A percentile compares a stretch with the other conserved stretches of the same genome.
These are phyloP conservation scores for Yarrowia sp. DNA, from an alignment of 805 yeast genomes.

Conservation along the genomic window DNA sequence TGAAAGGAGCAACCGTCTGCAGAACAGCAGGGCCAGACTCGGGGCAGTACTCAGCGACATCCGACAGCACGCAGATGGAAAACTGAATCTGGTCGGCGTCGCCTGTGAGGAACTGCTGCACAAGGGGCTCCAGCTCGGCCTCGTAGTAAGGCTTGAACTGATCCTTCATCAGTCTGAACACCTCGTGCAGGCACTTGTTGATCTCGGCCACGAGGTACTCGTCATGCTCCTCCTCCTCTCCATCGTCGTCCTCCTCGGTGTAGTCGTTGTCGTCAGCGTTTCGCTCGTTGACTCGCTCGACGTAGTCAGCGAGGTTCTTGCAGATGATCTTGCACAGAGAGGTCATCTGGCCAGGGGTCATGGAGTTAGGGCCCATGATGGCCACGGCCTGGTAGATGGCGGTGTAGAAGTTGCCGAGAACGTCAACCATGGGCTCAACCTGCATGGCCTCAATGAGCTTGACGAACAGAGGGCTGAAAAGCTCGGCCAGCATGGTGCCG, in stretches of 20 bases:
- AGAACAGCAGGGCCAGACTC: constrained; percentile 59
- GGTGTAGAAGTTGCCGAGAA: constrained; percentile 72
- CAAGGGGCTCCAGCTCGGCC: constrained; percentile 54
- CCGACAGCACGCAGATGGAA: constrained; percentile 78
- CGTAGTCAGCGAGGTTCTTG: constrained; percentile 61
- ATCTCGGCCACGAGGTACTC: constrained; percentile 87
- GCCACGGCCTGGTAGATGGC: constrained; percentile 66
- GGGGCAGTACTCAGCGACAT: constrained; percentile 61
- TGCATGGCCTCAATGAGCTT: constrained; percentile 66
- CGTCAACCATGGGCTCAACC: constrained; percentile 79
- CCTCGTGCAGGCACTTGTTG: constrained; percentile 66
- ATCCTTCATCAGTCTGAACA: constrained; percentile 61
- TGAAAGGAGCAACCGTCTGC: constrained; percentile 66
- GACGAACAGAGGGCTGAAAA: constrained; percentile 70
- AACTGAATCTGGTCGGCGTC: constrained; percentile 67
- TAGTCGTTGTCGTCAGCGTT: constrained; percentile 67
- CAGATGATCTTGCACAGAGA: constrained; percentile 59
- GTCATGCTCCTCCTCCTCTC: constrained; percentile 80
- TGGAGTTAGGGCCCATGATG: constrained; percentile 58
- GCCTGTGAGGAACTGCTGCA: constrained; percentile 61
- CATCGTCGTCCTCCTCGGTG: constrained; percentile 80
- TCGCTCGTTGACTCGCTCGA: constrained; percentile 61
- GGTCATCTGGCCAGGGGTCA: constrained; percentile 52
- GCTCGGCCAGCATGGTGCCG: constrained; percentile 52
- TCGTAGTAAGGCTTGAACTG: constrained; percentile 66